These are phyloP conservation scores for Leccinellum luteum DNA, from an alignment of 768 basidiomycete species.

Conservation along the genomic window DNA sequence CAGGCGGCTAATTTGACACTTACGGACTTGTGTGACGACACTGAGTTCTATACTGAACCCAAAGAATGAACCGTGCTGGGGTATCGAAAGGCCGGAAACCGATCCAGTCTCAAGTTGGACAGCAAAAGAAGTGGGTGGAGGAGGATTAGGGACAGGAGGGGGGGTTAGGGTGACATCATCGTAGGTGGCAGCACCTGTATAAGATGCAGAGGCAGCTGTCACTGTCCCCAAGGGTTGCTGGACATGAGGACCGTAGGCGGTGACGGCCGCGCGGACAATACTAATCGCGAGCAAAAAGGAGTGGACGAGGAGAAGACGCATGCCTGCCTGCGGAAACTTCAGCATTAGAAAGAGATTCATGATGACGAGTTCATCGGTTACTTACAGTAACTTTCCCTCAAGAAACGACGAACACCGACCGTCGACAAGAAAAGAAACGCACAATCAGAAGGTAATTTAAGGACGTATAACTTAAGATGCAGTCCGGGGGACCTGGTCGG, in stretches of 20 bases:
- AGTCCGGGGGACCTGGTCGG: too few relatives aligned
- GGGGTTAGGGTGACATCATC: slow-evolving; percentile 49
- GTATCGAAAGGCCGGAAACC: too few relatives aligned
- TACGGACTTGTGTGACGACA: too few relatives aligned
- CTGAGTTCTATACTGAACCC: too few relatives aligned
- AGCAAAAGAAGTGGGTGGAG: too few relatives aligned
- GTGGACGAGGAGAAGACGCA: slow-evolving; percentile 25
- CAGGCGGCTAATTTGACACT: not conserved
- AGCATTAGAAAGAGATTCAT: too few relatives aligned
- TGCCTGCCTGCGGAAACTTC: slow-evolving; percentile 3
- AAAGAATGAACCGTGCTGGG: too few relatives aligned
- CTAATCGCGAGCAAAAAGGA: slow-evolving; percentile 18
- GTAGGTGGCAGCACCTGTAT: slow-evolving; percentile 50
- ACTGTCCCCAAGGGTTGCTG: slow-evolving; percentile 27
- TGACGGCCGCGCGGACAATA: slow-evolving; percentile 9
- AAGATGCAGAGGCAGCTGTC: slow-evolving; percentile 38
- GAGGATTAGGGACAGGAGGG: slow-evolving; percentile 45
- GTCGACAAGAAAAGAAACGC: not conserved
- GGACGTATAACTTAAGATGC: too few relatives aligned
- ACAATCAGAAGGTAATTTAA: not conserved
- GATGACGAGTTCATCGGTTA: not conserved
- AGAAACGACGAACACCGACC: too few relatives aligned
- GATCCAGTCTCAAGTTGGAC: too few relatives aligned
- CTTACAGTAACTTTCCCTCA: not conserved
- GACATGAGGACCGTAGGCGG: slow-evolving; percentile 22